Evolutionary conservation across 768 basidiomycete genomes (phyloP).

Genomic region (Agaricus subrufescens): DNA sequence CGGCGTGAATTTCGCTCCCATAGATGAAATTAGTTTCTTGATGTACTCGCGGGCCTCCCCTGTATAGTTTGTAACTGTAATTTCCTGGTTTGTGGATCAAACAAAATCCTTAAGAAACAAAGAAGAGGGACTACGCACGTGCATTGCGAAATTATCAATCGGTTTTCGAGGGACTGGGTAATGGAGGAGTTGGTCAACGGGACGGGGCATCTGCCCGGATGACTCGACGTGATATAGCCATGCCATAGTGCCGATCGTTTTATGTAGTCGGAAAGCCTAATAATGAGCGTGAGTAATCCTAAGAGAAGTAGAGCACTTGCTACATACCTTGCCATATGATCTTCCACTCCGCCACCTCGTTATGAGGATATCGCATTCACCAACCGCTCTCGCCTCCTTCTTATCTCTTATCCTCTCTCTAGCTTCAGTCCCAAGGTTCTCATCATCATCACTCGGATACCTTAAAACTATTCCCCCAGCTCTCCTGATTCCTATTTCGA

Average conservation of each 20-base stretch:
- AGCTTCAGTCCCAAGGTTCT: constrained; percentile 10
- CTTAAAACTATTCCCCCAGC: constrained; percentile 40
- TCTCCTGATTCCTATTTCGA: constrained; percentile 54
- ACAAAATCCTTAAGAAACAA: too few relatives aligned
- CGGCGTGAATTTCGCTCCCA: constrained; percentile 81
- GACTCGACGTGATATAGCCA: constrained; percentile 84
- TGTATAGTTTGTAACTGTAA: constrained; percentile 87
- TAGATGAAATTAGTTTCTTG: constrained; percentile 69
- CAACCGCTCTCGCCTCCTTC: constrained; percentile 36
- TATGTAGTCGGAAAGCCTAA: constrained; percentile 54
- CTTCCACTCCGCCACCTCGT: constrained; percentile 64
- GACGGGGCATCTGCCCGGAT: constrained; percentile 52
- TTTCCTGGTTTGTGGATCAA: constrained; percentile 38
- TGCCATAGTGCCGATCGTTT: constrained; percentile 71
- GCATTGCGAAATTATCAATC: constrained; percentile 53
- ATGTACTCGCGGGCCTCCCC: constrained; percentile 86
- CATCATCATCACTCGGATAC: constrained; percentile 22
- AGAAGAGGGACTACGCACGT: constrained; percentile 39
- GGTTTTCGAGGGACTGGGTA: constrained; percentile 69
- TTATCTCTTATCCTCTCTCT: constrained; percentile 18
- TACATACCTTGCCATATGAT: constrained; percentile 64
- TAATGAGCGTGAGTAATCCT: background rate
- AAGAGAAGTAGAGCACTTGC: background rate
- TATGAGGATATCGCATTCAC: constrained; percentile 68
- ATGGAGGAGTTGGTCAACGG: constrained; percentile 75